Base-by-base conservation (phyloP, 2,329 filamentous ascomycete species). In the Leptographium wingfieldii region DNA sequence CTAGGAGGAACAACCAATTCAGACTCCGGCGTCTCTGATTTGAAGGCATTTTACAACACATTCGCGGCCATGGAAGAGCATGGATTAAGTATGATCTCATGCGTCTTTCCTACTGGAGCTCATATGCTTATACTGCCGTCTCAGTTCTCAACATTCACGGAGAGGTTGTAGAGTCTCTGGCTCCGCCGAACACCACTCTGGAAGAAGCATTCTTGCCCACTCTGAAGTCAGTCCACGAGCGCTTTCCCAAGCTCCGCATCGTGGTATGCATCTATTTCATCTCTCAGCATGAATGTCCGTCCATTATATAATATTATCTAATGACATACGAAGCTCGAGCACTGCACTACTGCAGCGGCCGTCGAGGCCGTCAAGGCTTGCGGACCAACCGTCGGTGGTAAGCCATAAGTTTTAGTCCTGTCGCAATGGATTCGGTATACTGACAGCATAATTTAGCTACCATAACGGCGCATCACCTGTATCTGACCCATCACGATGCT, bases 61-160 rank as follows among this genome's bases (percentile, higher is more conserved):
- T 95, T 97, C 69, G 81, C 80, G n/a, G 88, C 89, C 65, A 96
- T 97, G 92, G 87, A 96, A 70, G 76, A 85, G 62, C 83, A 91
- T 65, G 84, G 86, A 65, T 77, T 96, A 69, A 49, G 63, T 64
- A 55, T 10, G 55, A 9, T n/a, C 4, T 14, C 27, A 46, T 2
- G 25, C 35, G 19, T 19, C 11, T 22, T 25, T 29, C 22, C 33
- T 53, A 1, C 9, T 12, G 40, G 7, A 29, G 12, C 54, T 38
- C 22, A 16, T 2, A 19, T 4, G 27, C 25, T n/a, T 53, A 27
- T 14, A 22, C 25, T 46, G 33, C 11, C 22, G 7, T 31, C 29
- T 11, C 22, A 64, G 68, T 73, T 22, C 68, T 73, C 51, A 96
- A 96, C 74, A 77, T 97, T n/a, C 92, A 97, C 71, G 92, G 92